These are phyloP conservation scores for Hypomyces perniciosus DNA, from an alignment of 2,329 filamentous ascomycete species.

Conservation along the genomic window DNA sequence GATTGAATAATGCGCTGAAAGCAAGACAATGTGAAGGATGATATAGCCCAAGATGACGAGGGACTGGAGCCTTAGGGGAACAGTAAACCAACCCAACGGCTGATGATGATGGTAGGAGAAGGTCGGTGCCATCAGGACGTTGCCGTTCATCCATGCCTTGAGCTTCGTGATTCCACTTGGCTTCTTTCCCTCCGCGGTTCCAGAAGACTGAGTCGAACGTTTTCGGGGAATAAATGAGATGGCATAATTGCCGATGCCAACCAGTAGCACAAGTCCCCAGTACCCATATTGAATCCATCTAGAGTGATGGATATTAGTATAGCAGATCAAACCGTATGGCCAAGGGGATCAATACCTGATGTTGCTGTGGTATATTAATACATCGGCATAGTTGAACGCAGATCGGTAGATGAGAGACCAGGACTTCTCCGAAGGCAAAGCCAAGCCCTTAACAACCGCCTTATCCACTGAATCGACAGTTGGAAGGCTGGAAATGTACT, in stretches of 20 bases:
- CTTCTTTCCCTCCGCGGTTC: neutral
- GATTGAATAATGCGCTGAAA: constrained; percentile 24
- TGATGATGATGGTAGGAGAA: constrained; percentile 15
- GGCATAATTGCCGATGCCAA: constrained; percentile 10
- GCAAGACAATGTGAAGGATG: constrained; percentile 25
- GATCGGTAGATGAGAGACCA: constrained; percentile 13
- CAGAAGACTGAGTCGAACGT: neutral
- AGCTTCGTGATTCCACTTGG: constrained; percentile 1
- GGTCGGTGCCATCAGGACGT: constrained; percentile 14
- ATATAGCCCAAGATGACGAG: constrained; percentile 28
- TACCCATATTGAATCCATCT: constrained; percentile 15
- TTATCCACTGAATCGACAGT: constrained; percentile 13
- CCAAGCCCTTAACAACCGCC: constrained; percentile 1
- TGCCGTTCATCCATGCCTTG: constrained; percentile 11
- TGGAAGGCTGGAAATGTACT: constrained; percentile 12
- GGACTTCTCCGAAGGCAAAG: constrained; percentile 9
- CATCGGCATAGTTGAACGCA: neutral
- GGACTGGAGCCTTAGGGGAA: constrained; percentile 30
- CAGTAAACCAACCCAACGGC: constrained; percentile 30
- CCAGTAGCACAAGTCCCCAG: constrained; percentile 13
- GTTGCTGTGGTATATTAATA: constrained; percentile 1
- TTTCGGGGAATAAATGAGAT: constrained; percentile 8
- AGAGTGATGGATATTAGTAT: neutral
- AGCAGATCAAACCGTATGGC: neutral
- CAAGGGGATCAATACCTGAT: neutral